Conservation (phyloP, 495 filamentous ascomycete genomes). For the Tuber indicum region DNA sequence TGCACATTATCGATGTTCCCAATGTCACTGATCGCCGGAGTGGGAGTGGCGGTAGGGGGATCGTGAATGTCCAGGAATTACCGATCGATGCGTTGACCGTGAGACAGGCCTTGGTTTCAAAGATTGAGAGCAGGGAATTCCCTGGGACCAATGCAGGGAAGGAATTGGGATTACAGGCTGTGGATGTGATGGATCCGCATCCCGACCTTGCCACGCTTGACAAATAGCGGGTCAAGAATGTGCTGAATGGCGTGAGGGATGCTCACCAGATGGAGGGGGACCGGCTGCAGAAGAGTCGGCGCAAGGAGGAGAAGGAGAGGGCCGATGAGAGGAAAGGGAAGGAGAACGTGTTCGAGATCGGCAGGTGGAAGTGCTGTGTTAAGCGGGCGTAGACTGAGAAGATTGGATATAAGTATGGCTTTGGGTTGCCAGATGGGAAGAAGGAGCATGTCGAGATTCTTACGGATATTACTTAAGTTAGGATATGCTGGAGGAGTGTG, state of each 20-base stretch:
- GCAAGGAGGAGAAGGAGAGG: constrained; percentile 44
- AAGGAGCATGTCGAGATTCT: constrained; percentile 68
- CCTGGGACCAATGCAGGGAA: constrained; percentile 82
- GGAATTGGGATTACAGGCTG: constrained; percentile 76
- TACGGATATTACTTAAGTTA: constrained; percentile 50
- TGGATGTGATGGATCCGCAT: constrained; percentile 81
- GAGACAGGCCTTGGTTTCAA: constrained; percentile 81
- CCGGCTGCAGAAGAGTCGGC: constrained; percentile 38
- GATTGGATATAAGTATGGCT: constrained; percentile 62
- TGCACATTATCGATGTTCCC: constrained; percentile 54
- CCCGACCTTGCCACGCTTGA: constrained; percentile 69
- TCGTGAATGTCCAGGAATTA: constrained; percentile 89
- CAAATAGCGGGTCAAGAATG: constrained; percentile 45
- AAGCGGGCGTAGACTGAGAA: constrained; percentile 56
- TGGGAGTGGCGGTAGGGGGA: constrained; percentile 10
- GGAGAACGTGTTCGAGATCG: constrained; percentile 47
- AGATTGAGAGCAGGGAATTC: constrained; percentile 81
- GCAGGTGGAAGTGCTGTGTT: constrained; percentile 77
- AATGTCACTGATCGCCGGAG: constrained; percentile 19
- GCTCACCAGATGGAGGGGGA: constrained; percentile 46
- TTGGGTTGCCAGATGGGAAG: constrained; percentile 64
- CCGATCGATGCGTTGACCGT: constrained; percentile 70
- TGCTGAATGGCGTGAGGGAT: constrained; percentile 42
- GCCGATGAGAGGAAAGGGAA: constrained; percentile 45
- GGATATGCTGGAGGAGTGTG: constrained; percentile 5